These are phyloP conservation scores for Lentinus brumalis DNA, from an alignment of 768 basidiomycete species.

Conservation along the genomic window DNA sequence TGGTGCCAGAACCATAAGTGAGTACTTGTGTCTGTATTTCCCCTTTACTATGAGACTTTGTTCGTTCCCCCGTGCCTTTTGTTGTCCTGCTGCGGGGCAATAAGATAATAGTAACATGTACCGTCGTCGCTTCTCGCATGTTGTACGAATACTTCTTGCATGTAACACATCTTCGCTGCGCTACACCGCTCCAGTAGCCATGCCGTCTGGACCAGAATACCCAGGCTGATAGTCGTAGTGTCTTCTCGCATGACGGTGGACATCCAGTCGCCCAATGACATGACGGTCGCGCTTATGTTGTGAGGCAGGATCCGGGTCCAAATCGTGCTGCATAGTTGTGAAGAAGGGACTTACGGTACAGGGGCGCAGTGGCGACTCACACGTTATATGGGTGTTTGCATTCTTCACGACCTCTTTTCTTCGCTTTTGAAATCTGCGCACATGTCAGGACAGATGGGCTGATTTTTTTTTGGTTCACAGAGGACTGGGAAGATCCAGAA, in stretches of 20 bases:
- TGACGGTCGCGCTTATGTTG: background rate
- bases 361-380: too few relatives aligned
- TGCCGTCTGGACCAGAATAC: background rate
- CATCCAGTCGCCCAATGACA: background rate
- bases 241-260: slow-evolving; percentile 1
- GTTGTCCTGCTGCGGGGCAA: slow-evolving; percentile 20
- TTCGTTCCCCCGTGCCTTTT: slow-evolving; percentile 28
- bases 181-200: background rate
- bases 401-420: background rate
- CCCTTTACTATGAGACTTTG: background rate
- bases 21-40: slow-evolving; percentile 46
- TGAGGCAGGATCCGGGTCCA: background rate
- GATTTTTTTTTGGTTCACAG: slow-evolving; percentile 45
- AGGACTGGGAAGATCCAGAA: slow-evolving; percentile 72
- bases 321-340: background rate
- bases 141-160: background rate
- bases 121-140: background rate
- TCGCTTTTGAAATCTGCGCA: too few relatives aligned
- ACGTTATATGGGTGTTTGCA: background rate
- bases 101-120: slow-evolving; percentile 15
- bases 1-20: slow-evolving; percentile 72
- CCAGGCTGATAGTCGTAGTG: slow-evolving; percentile 6
- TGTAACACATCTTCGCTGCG: background rate
- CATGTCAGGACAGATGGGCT: background rate
- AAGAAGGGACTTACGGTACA: too few relatives aligned